Percentiles rank a stretch among this genome's conserved stretches.
Evolutionary conservation across 306 rosid genomes (phyloP).

Genomic region (Leucaena leucocephala): DNA sequence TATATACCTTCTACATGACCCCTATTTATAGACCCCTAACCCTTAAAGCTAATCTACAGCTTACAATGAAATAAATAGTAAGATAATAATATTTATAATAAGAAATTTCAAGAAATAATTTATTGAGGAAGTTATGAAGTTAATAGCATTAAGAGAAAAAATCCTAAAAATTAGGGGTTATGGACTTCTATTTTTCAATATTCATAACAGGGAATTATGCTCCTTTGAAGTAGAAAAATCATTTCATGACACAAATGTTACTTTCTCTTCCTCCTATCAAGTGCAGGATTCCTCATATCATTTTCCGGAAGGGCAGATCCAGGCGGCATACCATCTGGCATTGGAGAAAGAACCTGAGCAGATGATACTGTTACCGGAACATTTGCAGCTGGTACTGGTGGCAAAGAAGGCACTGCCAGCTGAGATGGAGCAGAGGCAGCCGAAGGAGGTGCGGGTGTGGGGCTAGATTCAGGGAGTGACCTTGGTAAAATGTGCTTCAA

Average conservation of each 20-base stretch:
- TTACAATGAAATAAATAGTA: too few species aligned
- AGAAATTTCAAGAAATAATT: too few species aligned
- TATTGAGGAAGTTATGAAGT: too few species aligned
- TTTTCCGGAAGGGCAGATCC: conserved; percentile 65
- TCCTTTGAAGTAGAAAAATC: background rate
- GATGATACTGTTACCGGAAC: conserved; percentile 54
- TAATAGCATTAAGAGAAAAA: too few species aligned
- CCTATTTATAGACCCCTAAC: too few species aligned
- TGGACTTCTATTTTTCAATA: too few species aligned
- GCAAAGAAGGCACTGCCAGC: conserved; percentile 52
- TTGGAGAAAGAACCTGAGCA: conserved; percentile 68
- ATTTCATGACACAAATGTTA: conserved; percentile 19
- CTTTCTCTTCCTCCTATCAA: conserved; percentile 92
- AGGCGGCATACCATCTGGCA: conserved; percentile 70
- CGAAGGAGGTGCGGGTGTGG: conserved; percentile 49
- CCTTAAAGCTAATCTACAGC: too few species aligned
- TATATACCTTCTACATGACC: too few species aligned
- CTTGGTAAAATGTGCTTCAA: conserved; percentile 88
- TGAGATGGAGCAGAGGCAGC: conserved; percentile 58
- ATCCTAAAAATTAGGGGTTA: too few species aligned
- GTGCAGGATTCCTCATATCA: conserved; percentile 70
- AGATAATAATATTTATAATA: too few species aligned
- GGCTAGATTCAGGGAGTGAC: conserved; percentile 74
- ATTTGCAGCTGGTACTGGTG: conserved; percentile 58
- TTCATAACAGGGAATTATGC: background rate